Conservation (phyloP, 2,329 filamentous ascomycete genomes). For the Ophiocordyceps australis region DNA sequence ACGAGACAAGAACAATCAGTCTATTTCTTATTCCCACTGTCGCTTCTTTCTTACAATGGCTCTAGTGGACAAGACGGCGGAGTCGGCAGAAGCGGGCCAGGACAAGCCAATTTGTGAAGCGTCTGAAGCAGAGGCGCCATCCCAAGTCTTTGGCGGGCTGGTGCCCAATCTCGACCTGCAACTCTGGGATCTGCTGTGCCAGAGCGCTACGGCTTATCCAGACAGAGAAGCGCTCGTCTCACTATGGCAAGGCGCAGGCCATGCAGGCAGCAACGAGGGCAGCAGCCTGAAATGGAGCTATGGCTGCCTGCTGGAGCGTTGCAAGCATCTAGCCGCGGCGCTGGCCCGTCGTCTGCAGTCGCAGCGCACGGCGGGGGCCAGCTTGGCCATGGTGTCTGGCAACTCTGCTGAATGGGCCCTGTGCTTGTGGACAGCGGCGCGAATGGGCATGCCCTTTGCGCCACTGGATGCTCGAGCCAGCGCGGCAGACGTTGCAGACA, state of each 20-base stretch:
- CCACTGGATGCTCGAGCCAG: slow-evolving; percentile 13
- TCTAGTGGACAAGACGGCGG: too few species aligned
- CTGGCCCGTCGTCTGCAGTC: slow-evolving; percentile 7
- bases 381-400: slow-evolving; percentile 12
- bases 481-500: slow-evolving; percentile 6
- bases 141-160: slow-evolving; percentile 7
- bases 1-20: too few species aligned
- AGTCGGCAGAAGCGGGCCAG: slow-evolving; percentile 5
- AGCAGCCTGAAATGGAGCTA: slow-evolving; percentile 12
- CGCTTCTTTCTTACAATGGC: too few species aligned
- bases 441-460: slow-evolving; percentile 14
- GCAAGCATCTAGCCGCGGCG: slow-evolving; percentile 8
- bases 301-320: slow-evolving; percentile 7
- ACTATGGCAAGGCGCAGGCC: slow-evolving; percentile 11
- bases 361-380: slow-evolving; percentile 10
- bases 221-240: slow-evolving; percentile 16
- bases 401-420: slow-evolving; percentile 20
- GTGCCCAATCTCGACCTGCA: slow-evolving; percentile 10
- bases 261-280: not conserved
- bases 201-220: slow-evolving; percentile 9
- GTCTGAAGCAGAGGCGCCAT: not conserved
- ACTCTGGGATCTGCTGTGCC: slow-evolving; percentile 15
- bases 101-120: slow-evolving; percentile 2
- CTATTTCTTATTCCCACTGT: too few species aligned
- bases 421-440: slow-evolving; percentile 17